Conservation (phyloP, 2,329 filamentous ascomycete species). For the Exophiala oligosperma region DNA sequence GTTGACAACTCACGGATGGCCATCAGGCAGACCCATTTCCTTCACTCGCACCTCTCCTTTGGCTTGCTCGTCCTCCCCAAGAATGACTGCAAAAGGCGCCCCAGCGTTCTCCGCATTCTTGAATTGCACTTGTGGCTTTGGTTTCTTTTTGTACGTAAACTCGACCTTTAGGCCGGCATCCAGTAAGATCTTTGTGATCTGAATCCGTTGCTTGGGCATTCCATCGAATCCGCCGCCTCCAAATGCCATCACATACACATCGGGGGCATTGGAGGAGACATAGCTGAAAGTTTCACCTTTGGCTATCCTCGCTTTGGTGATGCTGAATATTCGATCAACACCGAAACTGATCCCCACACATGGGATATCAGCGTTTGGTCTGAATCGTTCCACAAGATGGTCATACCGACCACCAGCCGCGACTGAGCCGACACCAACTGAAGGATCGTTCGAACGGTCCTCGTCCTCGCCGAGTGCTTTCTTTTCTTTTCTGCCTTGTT, state of each 20-base stretch:
- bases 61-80: constrained; percentile 86
- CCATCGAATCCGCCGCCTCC: constrained; percentile 82
- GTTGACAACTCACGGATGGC: constrained; percentile 58
- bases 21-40: constrained; percentile 75
- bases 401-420: constrained; percentile 91
- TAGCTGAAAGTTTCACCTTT: constrained; percentile 56
- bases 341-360: constrained; percentile 91
- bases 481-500: constrained; percentile 54
- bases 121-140: constrained; percentile 85
- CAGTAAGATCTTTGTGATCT: constrained; percentile 75
- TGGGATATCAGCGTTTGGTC: constrained; percentile 79
- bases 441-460: constrained; percentile 76
- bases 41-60: constrained; percentile 86
- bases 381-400: constrained; percentile 92
- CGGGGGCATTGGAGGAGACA: constrained; percentile 52
- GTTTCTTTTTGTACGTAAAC: constrained; percentile 76
- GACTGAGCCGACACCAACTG: constrained; percentile 80
- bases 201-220: constrained; percentile 79
- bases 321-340: constrained; percentile 91
- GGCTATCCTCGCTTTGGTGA: constrained; percentile 75
- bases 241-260: constrained; percentile 94
- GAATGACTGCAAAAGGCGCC: constrained; percentile 81
- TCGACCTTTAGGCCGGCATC: constrained; percentile 89
- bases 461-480: constrained; percentile 59
- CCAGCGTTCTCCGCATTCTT: constrained; percentile 79